Base-by-base conservation (phyloP, 371 early-diverging fungal species). In the Mortierella sp. region DNA sequence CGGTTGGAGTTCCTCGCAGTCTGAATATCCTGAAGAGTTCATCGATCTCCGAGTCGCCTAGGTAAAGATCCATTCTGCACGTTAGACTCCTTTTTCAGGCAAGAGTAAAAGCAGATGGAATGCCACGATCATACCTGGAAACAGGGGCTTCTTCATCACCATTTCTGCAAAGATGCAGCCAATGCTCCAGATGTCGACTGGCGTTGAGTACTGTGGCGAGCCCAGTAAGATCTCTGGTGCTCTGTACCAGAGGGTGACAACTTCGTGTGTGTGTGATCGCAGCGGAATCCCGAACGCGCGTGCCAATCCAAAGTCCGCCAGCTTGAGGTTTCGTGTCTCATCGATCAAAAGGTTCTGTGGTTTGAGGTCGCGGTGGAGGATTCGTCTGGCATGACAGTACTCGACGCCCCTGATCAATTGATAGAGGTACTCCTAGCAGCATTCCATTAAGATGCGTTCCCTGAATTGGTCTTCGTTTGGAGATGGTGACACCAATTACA, bases 111-210 rank as follows among this genome's bases (percentile, higher is more conserved):
- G 10, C 34, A 10, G 34, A 34, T 10, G 34, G 10, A 34, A 10
- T 22, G 29, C 16, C n/a, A n/a, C 2, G 3, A 28, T 0, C 9
- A 25, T 72, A 84, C 84, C 97, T 14, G 98, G 95, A 78, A 99
- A 99, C 27, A 99, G 79, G 1, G 99, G 96, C 39, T 83, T 80
- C 57, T 89, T 82, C 51, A 82, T 80, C 44, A 91, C 84, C 94
- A 99, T 96, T 81, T 99, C 99, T 22, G 96, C 97, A 82, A 98
- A 93, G 60, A 99, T 96, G 79, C 96, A 96, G 0, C 99, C 99
- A 28, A 98, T 87, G 64, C 93, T 92, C 99, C 99, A 99, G 84
- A 99, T 96, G 81, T 99, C 99, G 46, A 99, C 91, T 6, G 91
- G 92, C 10, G 91, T 94, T 7, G 93, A 89, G 80, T 99, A 99